Evolutionary conservation across 1,284 basidiomycete genomes (phyloP).

Genomic region (Cerioporus squamosus): DNA sequence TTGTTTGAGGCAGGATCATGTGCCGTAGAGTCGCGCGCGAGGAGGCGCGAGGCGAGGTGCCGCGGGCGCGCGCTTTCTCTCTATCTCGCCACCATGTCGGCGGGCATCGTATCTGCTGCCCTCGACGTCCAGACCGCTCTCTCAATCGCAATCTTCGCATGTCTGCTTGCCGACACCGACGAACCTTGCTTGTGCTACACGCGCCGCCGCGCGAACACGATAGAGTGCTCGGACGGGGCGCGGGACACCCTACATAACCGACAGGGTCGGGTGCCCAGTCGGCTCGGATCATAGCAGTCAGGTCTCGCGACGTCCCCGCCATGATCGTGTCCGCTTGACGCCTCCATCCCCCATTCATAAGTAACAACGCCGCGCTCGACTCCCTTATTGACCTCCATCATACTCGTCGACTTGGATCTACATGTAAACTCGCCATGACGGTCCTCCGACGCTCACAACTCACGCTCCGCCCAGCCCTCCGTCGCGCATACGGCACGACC

Average conservation of each 20-base stretch:
- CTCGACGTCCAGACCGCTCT: too few species aligned
- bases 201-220: too few species aligned
- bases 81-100: background rate
- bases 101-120: too few species aligned
- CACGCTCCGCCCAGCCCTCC: constrained; percentile 13
- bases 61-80: background rate
- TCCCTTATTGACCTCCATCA: background rate
- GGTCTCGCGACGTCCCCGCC: constrained; percentile 6
- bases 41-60: background rate
- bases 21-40: constrained; percentile 9
- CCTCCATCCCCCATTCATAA: background rate
- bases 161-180: too few species aligned
- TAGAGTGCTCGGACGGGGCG: background rate
- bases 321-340: background rate
- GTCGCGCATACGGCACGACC: constrained; percentile 16
- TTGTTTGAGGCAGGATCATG: too few species aligned
- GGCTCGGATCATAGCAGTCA: constrained; percentile 23
- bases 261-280: constrained; percentile 6
- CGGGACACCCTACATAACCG: background rate
- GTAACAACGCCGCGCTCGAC: background rate
- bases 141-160: too few species aligned
- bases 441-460: constrained; percentile 31
- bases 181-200: too few species aligned
- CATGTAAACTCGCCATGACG: constrained; percentile 19
- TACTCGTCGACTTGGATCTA: too few species aligned